Conservation (phyloP, 176 grass and related monocot species). For the Metroxylon sagu region DNA sequence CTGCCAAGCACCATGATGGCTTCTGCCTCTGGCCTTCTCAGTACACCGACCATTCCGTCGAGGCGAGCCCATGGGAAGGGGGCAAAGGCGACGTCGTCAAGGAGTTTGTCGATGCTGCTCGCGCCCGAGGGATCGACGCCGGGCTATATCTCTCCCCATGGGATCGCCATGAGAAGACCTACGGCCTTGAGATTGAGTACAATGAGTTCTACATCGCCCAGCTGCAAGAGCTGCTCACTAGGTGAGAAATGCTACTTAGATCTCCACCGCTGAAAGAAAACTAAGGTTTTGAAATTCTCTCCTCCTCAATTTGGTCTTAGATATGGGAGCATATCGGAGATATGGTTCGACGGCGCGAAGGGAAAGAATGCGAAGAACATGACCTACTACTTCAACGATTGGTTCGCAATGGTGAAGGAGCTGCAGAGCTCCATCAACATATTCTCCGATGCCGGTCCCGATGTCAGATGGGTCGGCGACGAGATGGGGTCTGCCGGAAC, state of each 20-base stretch:
- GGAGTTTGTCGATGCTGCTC: conserved; percentile 44
- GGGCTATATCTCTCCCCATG: conserved; percentile 89
- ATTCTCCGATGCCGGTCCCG: conserved; percentile 87
- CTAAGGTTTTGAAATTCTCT: neutral
- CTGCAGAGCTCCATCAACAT: conserved; percentile 84
- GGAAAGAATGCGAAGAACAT: conserved; percentile 67
- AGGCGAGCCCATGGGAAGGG: conserved; percentile 44
- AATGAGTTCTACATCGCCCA: conserved; percentile 89
- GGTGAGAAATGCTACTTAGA: conserved; percentile 26
- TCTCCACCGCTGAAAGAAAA: too few species aligned
- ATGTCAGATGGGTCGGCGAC: conserved; percentile 91
- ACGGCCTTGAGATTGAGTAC: conserved; percentile 59
- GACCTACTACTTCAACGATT: conserved; percentile 87
- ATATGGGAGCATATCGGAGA: conserved; percentile 75
- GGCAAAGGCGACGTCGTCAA: conserved; percentile 59
- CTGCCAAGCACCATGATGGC: conserved; percentile 91
- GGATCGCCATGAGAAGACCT: conserved; percentile 74
- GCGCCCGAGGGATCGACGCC: conserved; percentile 28
- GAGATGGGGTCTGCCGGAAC: conserved; percentile 64
- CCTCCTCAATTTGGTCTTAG: conserved; percentile 11
- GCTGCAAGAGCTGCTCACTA: conserved; percentile 74
- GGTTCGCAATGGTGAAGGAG: conserved; percentile 81
- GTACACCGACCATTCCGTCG: conserved; percentile 71
- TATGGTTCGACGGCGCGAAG: conserved; percentile 97
- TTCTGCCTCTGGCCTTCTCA: conserved; percentile 94